Percentiles rank a stretch among this genome's conserved stretches.
phyloP scores from a whole-genome alignment of 2,329 filamentous ascomycete species.

The Verticillium nonalfalfae region DNA sequence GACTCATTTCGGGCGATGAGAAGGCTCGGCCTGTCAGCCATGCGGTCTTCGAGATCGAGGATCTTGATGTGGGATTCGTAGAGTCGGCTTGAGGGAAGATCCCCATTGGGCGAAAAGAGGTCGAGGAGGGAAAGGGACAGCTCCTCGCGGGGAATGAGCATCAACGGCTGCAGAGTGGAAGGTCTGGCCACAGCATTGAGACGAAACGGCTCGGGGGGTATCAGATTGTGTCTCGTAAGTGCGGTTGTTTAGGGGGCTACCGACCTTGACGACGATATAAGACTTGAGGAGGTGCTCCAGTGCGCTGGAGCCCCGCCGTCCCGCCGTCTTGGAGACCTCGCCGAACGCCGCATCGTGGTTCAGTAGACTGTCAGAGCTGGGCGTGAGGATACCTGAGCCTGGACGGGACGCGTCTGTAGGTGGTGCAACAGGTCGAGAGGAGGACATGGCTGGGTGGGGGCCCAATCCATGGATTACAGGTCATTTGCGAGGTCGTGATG shows the following conservation, averaged over 20 bases:
- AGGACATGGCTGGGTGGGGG: constrained; percentile 4
- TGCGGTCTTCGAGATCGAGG: constrained; percentile 56
- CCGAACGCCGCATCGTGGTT: constrained; percentile 17
- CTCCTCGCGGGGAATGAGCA: constrained; percentile 55
- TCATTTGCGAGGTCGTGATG: neutral
- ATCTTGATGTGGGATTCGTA: constrained; percentile 58
- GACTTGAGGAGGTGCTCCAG: constrained; percentile 46
- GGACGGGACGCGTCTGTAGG: constrained; percentile 47
- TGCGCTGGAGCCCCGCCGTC: constrained; percentile 28
- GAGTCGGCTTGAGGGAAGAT: constrained; percentile 45
- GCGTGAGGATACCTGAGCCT: constrained; percentile 32
- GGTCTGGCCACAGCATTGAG: constrained; percentile 45
- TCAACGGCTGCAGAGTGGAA: constrained; percentile 50
- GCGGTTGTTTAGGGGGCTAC: constrained; percentile 6
- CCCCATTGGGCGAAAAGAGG: constrained; percentile 40
- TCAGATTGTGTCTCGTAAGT: constrained; percentile 8
- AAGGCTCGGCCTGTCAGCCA: constrained; percentile 46
- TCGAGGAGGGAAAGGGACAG: constrained; percentile 58
- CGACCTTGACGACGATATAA: constrained; percentile 46
- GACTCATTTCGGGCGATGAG: constrained; percentile 56
- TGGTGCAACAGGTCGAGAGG: constrained; percentile 6
- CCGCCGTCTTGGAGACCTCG: constrained; percentile 14
- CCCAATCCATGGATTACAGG: constrained; percentile 4
- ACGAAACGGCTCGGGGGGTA: constrained; percentile 43
- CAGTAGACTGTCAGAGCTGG: constrained; percentile 30